phyloP scores from a whole-genome alignment of 768 basidiomycete genomes.

The Suillus discolor region DNA sequence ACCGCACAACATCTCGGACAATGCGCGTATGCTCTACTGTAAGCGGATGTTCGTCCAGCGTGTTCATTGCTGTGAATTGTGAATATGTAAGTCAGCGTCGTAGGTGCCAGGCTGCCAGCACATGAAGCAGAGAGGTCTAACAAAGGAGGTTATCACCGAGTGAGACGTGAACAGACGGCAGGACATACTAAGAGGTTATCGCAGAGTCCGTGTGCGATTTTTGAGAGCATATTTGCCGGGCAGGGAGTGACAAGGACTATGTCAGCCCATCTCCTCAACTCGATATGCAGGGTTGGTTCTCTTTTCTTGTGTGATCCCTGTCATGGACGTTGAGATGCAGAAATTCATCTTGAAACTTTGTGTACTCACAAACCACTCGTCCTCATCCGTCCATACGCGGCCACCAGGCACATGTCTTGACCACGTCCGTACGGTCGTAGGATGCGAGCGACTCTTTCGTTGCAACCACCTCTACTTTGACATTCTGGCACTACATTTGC shows the following conservation, averaged over 20 bases:
- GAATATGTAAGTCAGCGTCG: constrained; percentile 87
- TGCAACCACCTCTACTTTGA: constrained; percentile 82
- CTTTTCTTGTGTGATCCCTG: constrained; percentile 78
- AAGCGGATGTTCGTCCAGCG: constrained; percentile 88
- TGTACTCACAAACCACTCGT: constrained; percentile 86
- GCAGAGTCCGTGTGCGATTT: constrained; percentile 86
- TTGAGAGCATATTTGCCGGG: constrained; percentile 95
- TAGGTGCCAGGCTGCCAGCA: constrained; percentile 80
- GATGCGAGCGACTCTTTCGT: constrained; percentile 81
- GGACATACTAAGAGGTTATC: constrained; percentile 80
- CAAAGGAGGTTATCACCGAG: background rate
- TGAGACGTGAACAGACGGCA: background rate
- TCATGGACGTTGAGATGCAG: background rate
- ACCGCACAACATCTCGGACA: constrained; percentile 74
- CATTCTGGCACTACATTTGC: constrained; percentile 61
- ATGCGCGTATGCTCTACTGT: constrained; percentile 82
- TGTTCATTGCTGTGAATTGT: constrained; percentile 99
- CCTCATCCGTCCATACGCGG: constrained; percentile 84
- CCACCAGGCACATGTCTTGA: constrained; percentile 51
- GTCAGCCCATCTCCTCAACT: constrained; percentile 93
- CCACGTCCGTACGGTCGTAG: constrained; percentile 59
- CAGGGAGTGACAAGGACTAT: constrained; percentile 94
- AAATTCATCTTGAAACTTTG: background rate
- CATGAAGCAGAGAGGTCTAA: constrained; percentile 81
- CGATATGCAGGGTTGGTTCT: constrained; percentile 95